These are phyloP conservation scores for Coemansia sp. DNA, from an alignment of 192 early-diverging fungal species.

Conservation along the genomic window DNA sequence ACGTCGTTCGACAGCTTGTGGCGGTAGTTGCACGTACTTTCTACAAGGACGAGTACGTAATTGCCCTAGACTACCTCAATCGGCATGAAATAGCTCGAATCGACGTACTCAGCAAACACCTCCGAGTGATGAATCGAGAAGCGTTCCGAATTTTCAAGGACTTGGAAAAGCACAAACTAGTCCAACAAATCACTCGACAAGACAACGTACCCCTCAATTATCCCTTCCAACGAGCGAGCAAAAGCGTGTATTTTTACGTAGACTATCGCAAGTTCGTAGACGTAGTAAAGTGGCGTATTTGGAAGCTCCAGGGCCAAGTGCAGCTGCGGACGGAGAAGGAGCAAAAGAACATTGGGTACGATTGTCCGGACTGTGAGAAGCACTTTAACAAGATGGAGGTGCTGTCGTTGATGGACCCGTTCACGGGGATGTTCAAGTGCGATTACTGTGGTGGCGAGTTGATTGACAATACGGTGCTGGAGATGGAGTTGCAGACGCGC, in stretches of 20 bases:
- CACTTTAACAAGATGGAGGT: slow-evolving; percentile 67
- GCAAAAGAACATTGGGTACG: slow-evolving; percentile 70
- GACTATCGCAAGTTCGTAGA: slow-evolving; percentile 95
- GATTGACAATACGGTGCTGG: slow-evolving; percentile 66
- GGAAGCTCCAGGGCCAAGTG: slow-evolving; percentile 73
- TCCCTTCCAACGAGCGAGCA: slow-evolving; percentile 55
- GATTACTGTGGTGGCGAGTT: slow-evolving; percentile 63
- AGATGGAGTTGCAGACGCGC: slow-evolving; percentile 60
- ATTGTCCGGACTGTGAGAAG: slow-evolving; percentile 64
- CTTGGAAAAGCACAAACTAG: slow-evolving; percentile 74
- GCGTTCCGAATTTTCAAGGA: slow-evolving; percentile 79
- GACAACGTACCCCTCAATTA: slow-evolving; percentile 31
- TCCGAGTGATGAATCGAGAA: slow-evolving; percentile 71
- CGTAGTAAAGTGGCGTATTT: slow-evolving; percentile 91
- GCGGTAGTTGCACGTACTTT: slow-evolving; percentile 82
- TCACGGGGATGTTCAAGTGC: slow-evolving; percentile 59
- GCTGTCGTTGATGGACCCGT: slow-evolving; percentile 52
- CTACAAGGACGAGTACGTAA: slow-evolving; percentile 76
- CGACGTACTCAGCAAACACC: slow-evolving; percentile 71
- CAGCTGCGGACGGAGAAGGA: slow-evolving; percentile 65
- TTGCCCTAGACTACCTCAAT: slow-evolving; percentile 83
- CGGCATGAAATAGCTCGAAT: slow-evolving; percentile 69
- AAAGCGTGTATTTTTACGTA: slow-evolving; percentile 79
- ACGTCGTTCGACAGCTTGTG: slow-evolving; percentile 65
- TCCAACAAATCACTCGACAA: slow-evolving; percentile 38